Conservation (phyloP, 768 basidiomycete genomes). For the Candolleomyces aberdarensis region DNA sequence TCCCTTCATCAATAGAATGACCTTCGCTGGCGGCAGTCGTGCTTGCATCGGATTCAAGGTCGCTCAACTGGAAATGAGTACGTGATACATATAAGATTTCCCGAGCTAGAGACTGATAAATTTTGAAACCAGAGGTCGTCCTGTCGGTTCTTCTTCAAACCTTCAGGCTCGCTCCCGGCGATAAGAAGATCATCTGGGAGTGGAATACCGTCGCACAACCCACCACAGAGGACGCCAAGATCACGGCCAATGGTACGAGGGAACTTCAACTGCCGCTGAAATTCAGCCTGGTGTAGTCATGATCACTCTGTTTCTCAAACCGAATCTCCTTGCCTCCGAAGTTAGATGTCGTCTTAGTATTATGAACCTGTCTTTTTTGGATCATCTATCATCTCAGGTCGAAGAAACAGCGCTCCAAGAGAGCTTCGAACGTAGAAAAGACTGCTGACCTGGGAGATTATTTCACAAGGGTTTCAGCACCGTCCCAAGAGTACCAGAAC, state of each 20-base stretch:
- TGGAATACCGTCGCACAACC: constrained; percentile 14
- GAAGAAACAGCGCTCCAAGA: too few relatives aligned
- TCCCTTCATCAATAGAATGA: constrained; percentile 29
- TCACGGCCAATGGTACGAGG: background rate
- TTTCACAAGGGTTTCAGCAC: constrained; percentile 30
- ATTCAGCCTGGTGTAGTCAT: background rate
- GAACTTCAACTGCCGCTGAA: background rate
- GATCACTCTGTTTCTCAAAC: too few relatives aligned
- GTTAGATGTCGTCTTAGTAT: too few relatives aligned
- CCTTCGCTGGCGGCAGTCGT: constrained; percentile 41
- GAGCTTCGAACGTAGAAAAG: too few relatives aligned
- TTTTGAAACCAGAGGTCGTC: constrained; percentile 9
- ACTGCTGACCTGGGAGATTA: background rate
- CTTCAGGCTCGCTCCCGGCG: constrained; percentile 11
- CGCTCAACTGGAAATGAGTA: constrained; percentile 47
- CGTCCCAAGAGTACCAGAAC: constrained; percentile 43
- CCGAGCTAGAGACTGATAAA: background rate
- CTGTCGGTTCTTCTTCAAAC: constrained; percentile 8
- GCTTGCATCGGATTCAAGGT: constrained; percentile 51
- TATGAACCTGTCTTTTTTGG: too few relatives aligned
- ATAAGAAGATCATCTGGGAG: constrained; percentile 13
- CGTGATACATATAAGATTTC: constrained; percentile 9
- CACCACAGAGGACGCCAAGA: background rate
- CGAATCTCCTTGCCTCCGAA: too few relatives aligned
- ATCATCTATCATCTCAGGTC: too few relatives aligned